These are phyloP conservation scores for Colletotrichum gigasporum DNA, from an alignment of 2,329 filamentous ascomycete species.

Conservation along the genomic window DNA sequence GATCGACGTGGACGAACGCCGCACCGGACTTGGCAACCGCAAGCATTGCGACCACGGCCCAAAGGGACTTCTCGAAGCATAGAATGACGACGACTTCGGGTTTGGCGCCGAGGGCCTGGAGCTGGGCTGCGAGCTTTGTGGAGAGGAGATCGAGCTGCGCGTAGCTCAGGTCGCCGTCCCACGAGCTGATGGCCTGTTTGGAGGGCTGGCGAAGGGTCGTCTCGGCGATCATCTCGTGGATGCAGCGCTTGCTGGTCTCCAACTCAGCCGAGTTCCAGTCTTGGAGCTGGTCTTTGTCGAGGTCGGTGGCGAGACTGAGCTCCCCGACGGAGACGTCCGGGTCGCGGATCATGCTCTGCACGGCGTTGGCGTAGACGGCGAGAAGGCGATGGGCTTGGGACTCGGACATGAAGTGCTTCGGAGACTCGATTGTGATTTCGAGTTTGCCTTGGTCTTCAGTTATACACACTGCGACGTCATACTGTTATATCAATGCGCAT, in stretches of 20 bases:
- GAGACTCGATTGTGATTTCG: constrained; percentile 1
- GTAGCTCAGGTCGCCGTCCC: constrained; percentile 36
- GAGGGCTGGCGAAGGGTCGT: neutral
- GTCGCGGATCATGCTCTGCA: neutral
- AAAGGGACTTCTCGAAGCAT: constrained; percentile 40
- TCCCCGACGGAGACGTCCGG: neutral
- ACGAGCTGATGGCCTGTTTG: constrained; percentile 30
- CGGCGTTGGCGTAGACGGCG: neutral
- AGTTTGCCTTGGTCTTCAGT: neutral
- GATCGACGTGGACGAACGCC: constrained; percentile 42
- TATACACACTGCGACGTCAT: constrained; percentile 9
- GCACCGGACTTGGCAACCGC: constrained; percentile 43
- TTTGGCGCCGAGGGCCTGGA: constrained; percentile 31
- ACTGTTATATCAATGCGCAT: neutral
- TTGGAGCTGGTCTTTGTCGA: neutral
- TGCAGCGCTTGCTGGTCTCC: constrained; percentile 23
- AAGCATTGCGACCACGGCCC: constrained; percentile 40
- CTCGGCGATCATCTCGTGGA: constrained; percentile 16
- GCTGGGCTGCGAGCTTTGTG: constrained; percentile 26
- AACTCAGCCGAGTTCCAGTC: neutral
- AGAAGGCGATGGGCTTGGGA: constrained; percentile 3
- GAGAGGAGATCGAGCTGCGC: constrained; percentile 33
- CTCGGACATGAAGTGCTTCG: constrained; percentile 11
- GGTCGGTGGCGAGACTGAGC: neutral
- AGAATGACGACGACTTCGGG: constrained; percentile 36